Percentiles rank a stretch among this genome's conserved stretches.
Conservation (phyloP, 2,329 filamentous ascomycete species). For the Ramularia endophylla region DNA sequence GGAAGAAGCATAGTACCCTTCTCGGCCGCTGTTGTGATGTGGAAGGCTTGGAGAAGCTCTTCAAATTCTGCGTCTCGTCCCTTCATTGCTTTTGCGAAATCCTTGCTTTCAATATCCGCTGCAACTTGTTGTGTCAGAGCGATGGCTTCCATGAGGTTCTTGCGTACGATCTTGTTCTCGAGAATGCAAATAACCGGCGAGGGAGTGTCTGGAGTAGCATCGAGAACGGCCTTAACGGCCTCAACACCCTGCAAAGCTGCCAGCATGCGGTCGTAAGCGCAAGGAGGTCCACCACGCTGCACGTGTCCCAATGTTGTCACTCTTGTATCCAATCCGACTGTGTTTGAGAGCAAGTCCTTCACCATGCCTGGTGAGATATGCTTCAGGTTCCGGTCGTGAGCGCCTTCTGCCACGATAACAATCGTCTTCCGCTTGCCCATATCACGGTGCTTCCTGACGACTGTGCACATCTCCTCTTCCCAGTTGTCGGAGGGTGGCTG, state of each 20-base stretch:
- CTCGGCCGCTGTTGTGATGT: slow-evolving; percentile 81
- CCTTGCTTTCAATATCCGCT: slow-evolving; percentile 71
- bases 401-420: slow-evolving; percentile 94
- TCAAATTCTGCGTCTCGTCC: slow-evolving; percentile 89
- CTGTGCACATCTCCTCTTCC: slow-evolving; percentile 78
- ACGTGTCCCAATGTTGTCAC: slow-evolving; percentile 95
- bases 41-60: slow-evolving; percentile 85
- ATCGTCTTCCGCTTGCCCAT: slow-evolving; percentile 96
- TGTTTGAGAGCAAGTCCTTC: slow-evolving; percentile 78
- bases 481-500: slow-evolving; percentile 82
- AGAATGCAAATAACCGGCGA: slow-evolving; percentile 94
- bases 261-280: slow-evolving; percentile 90
- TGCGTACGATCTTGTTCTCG: slow-evolving; percentile 95
- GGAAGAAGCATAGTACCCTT: slow-evolving; percentile 64
- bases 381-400: slow-evolving; percentile 74
- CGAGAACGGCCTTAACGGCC: slow-evolving; percentile 84
- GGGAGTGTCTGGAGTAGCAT: slow-evolving; percentile 80
- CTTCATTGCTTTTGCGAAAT: slow-evolving; percentile 82
- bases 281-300: slow-evolving; percentile 88
- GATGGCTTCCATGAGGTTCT: slow-evolving; percentile 84
- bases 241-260: slow-evolving; percentile 91
- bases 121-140: slow-evolving; percentile 78
- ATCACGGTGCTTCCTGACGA: slow-evolving; percentile 72
- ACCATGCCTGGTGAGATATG: slow-evolving; percentile 78
- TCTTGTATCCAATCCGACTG: slow-evolving; percentile 79